phyloP scores from a whole-genome alignment of 345 rosid genomes.

The Ceriops zippeliana region DNA sequence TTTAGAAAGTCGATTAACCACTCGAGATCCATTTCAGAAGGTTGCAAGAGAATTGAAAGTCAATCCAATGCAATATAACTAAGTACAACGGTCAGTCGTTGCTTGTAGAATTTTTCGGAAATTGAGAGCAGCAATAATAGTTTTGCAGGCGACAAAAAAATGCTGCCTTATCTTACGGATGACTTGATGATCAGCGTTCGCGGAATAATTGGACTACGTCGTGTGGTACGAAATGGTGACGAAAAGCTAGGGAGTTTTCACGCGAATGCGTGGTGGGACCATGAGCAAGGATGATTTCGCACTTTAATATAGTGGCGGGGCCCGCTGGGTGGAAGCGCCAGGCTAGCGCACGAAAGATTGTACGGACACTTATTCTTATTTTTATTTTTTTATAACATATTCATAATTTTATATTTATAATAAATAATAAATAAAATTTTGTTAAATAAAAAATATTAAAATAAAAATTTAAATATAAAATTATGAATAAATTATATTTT shows the following conservation, averaged over 20 bases:
- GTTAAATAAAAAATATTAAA: no score
- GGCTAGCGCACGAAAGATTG: no score
- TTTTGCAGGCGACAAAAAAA: background rate
- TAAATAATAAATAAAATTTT: no score
- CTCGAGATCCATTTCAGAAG: conserved; percentile 32
- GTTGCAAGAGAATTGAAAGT: background rate
- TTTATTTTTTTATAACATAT: no score
- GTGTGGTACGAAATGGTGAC: background rate
- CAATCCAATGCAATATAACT: background rate
- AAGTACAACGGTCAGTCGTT: background rate
- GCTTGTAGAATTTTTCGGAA: background rate
- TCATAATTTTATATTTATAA: no score
- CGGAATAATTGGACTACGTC: background rate
- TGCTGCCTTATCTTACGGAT: no score
- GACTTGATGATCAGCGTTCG: no score
- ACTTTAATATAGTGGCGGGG: background rate
- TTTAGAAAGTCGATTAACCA: conserved; percentile 57
- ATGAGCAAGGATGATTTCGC: background rate
- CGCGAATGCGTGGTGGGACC: background rate
- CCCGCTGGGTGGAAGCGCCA: background rate
- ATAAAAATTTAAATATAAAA: no score
- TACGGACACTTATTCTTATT: no score
- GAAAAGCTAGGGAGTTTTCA: background rate
- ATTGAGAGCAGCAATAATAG: no score
- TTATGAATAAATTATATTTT: no score